These are phyloP conservation scores for Tothia fuscella DNA, from an alignment of 2,329 filamentous ascomycete genomes.

Conservation along the genomic window DNA sequence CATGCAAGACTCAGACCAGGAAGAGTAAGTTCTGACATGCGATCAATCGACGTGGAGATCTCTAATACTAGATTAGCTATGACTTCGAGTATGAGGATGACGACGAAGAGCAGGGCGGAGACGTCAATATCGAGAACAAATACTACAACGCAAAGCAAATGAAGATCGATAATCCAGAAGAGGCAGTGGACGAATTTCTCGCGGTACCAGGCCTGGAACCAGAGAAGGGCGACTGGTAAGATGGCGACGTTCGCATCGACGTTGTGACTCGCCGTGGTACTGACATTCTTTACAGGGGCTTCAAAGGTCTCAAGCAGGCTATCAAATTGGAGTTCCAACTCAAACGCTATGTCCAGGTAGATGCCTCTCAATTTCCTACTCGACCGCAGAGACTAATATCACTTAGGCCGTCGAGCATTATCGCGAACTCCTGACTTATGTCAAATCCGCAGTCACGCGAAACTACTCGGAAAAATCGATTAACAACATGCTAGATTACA, in stretches of 20 bases:
- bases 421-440: slow-evolving; percentile 87
- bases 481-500: slow-evolving; percentile 97
- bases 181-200: slow-evolving; percentile 87
- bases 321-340: slow-evolving; percentile 95
- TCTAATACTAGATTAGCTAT: slow-evolving; percentile 45
- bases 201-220: slow-evolving; percentile 70
- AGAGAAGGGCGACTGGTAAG: slow-evolving; percentile 92
- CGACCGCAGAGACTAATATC: slow-evolving; percentile 3
- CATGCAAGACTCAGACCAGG: slow-evolving; percentile 83
- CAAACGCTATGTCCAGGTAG: slow-evolving; percentile 72
- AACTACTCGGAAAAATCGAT: slow-evolving; percentile 99
- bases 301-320: slow-evolving; percentile 95
- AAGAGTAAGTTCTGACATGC: slow-evolving; percentile 47
- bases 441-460: slow-evolving; percentile 89
- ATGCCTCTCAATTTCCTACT: slow-evolving; percentile 8
- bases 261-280: slow-evolving; percentile 3
- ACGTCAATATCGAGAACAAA: slow-evolving; percentile 97
- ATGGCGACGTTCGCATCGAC: slow-evolving; percentile 9
- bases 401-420: slow-evolving; percentile 70
- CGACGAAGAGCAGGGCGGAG: slow-evolving; percentile 74
- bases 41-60: neutral
- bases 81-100: slow-evolving; percentile 97
- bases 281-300: slow-evolving; percentile 45
- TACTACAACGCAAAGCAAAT: slow-evolving; percentile 99
- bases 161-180: slow-evolving; percentile 74